These are phyloP conservation scores for Kodamaea kakaduensis DNA, from an alignment of 805 yeast species.

Conservation along the genomic window DNA sequence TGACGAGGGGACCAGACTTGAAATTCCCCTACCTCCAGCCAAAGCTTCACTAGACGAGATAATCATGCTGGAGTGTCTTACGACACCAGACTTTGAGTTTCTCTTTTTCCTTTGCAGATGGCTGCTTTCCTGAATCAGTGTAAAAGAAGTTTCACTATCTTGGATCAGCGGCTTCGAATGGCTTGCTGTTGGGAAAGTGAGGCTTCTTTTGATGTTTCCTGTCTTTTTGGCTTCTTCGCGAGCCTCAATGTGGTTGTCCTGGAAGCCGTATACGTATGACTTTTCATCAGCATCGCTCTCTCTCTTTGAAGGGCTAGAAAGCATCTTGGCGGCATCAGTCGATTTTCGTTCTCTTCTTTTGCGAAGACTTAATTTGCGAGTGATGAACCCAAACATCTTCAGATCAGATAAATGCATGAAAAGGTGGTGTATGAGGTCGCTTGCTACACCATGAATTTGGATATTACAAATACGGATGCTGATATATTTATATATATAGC, in stretches of 20 bases:
- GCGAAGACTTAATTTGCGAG: background rate
- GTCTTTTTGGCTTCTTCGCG: background rate
- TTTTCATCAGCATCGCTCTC: too few relatives aligned
- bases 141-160: constrained; percentile 4
- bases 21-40: background rate
- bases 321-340: too few relatives aligned
- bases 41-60: constrained; percentile 7
- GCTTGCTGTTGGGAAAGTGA: constrained; percentile 3
- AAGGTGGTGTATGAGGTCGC: constrained; percentile 1
- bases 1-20: constrained; percentile 1
- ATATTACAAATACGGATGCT: too few relatives aligned
- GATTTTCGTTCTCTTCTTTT: constrained; percentile 1
- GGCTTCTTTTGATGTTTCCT: background rate
- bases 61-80: background rate
- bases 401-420: constrained; percentile 1
- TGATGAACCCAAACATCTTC: background rate
- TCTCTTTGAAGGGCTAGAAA: too few relatives aligned
- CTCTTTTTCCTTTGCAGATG: too few relatives aligned
- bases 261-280: too few relatives aligned
- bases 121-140: too few relatives aligned
- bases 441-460: too few relatives aligned
- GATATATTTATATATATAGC: too few relatives aligned
- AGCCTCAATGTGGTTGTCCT: background rate
- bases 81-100: too few relatives aligned
- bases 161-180: constrained; percentile 2